Conservation (phyloP, 768 basidiomycete species). For the Trametes cubensis region DNA sequence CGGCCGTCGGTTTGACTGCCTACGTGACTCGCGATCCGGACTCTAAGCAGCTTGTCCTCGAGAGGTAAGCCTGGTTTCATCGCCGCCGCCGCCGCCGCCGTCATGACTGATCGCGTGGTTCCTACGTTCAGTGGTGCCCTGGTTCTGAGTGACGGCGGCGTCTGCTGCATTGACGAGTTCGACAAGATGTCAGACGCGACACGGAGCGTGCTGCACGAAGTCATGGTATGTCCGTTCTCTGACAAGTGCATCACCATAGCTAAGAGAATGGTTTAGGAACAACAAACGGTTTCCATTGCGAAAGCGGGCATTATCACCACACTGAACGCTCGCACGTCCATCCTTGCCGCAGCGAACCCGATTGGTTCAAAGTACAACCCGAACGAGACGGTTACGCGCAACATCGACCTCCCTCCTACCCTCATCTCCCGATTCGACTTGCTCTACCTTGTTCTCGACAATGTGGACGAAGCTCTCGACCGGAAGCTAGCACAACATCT, state of each 20-base stretch:
- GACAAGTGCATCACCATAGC: not conserved
- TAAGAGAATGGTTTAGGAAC: conserved; percentile 61
- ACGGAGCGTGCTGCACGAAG: conserved; percentile 97
- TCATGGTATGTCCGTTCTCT: conserved; percentile 66
- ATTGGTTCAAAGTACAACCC: conserved; percentile 95
- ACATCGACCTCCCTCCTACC: conserved; percentile 97
- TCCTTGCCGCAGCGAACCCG: conserved; percentile 96
- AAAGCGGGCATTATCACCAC: conserved; percentile 99
- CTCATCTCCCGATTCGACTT: conserved; percentile 98
- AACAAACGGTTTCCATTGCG: conserved; percentile 99
- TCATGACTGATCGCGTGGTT: not conserved
- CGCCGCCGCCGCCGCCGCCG: too few species aligned
- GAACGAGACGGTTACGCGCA: conserved; percentile 87
- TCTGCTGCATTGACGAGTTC: conserved; percentile 98
- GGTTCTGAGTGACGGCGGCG: conserved; percentile 93
- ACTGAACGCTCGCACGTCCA: conserved; percentile 96
- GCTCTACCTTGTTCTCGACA: conserved; percentile 92
- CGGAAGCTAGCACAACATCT: conserved; percentile 89
- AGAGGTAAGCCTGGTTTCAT: conserved; percentile 59
- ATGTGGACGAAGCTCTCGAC: conserved; percentile 88
- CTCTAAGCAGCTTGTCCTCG: conserved; percentile 95
- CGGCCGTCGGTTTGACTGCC: conserved; percentile 97
- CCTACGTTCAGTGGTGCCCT: conserved; percentile 75
- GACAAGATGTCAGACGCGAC: conserved; percentile 99
- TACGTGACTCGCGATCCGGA: conserved; percentile 99